Base-by-base conservation (phyloP, 441 rosid genomes). In the Kokia cookei region DNA sequence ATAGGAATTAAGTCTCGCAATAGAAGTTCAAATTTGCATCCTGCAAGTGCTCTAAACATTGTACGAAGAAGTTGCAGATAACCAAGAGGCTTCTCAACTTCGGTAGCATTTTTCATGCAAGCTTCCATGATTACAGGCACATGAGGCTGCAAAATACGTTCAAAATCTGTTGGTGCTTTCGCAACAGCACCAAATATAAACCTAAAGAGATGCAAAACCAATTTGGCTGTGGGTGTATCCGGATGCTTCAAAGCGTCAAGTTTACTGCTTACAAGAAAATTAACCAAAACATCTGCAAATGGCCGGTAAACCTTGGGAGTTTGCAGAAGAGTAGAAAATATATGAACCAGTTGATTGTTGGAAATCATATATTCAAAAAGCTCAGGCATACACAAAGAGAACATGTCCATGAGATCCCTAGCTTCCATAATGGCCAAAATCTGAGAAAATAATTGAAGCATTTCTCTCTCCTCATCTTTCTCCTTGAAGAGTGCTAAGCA, bases 321-420 rank as follows among this genome's bases (percentile, higher is more conserved):
- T 86, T 89, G 95, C 85, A 94, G 70, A 75, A 94, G 97, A 17
- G 92, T 83, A 9, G 98, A 89, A 83, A 90, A 94, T 80, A 96
- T 94, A 73, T 84, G 95, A 82, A 89, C 94, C 80, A 96, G 81
- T 80, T 94, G 98, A 73, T 85, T 87, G 79, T 89, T 92, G 83
- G 84, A 82, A 80, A 91, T 88, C 98, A 96, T 94, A 96, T 92
- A 92, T 80, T 94, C 98, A 82, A 96, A 93, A 75, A 96, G 98
- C 84, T 89, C 98, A 68, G 98, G 93, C 94, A 96, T 85, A 64
- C 99, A 96, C 85, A 93, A 83, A 3, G 98, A 92, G 82, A 96
- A 89, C 98, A 96, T 91, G 83, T 96, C 98, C 99, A 94, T 92
- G 15, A 94, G 94, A 87, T 96, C 96, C 72, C 98, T 93, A 48